Base-by-base conservation (phyloP, 2,329 filamentous ascomycete genomes). In the Penicillium sp. region DNA sequence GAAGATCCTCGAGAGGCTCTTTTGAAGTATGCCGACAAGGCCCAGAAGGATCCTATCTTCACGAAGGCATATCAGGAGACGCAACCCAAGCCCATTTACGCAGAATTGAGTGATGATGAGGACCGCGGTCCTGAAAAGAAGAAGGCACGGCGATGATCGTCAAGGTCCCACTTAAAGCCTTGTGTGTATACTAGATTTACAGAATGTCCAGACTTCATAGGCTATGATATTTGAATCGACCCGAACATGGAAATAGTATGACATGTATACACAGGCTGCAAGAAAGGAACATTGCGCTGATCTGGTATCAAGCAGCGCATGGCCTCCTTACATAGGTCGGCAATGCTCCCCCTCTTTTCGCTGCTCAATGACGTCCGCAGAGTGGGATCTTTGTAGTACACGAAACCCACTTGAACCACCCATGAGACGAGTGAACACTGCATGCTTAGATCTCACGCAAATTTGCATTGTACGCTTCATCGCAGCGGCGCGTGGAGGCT, bases 1-100 rank as follows among this genome's bases (percentile, higher is more conserved):
- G 94, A 99, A 71, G 94, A 99, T 76, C 94, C 94, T 0, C 81
- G 94, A 58, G 94, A 96, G 73, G 94, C 94, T 42, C 76, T 99
- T 66, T 76, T 99, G 54, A 96, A 95, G 76, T 99, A 97, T 78
- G 93, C 91, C 34, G 90, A 95, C 50, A 87, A 95, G 68, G 91
- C 92, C 12, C 85, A 95, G 73, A 93, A 90, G 69, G 92, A 97
- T 69, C 93, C 92, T 0, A 81, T 96, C 64, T 99, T 97, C 68
- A 99, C 94, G 28, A 90, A 89, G 61, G 94, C 92, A 15, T 99
- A 91, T 89, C 88, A 88, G 67, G 82, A 87, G 63, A 97, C 91
- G 34, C 93, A 97, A 75, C 94, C 94, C 0, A 87, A 92, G 62
- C 90, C 92, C 24, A 87, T 96, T 60, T 99, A 95, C 76, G 88